Evolutionary conservation across 805 yeast genomes (phyloP).

Genomic region (Grigorovia jiainica): DNA sequence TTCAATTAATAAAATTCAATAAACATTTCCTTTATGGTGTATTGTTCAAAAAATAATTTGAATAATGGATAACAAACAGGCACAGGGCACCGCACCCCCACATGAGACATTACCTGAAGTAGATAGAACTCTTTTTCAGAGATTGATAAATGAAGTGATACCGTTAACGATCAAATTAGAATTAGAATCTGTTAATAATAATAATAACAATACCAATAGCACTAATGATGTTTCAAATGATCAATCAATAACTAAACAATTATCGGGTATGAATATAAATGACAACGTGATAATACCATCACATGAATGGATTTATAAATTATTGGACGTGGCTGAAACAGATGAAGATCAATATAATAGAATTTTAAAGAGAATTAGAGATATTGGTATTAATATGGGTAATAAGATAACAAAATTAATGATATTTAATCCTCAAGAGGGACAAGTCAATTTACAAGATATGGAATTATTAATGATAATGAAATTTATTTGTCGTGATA

Average conservation of each 20-base stretch:
- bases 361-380: conserved; percentile 51
- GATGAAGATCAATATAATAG: conserved; percentile 36
- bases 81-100: conserved; percentile 5
- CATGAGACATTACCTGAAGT: conserved; percentile 34
- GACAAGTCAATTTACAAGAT: conserved; percentile 31
- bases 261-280: no score
- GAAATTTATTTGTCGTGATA: conserved; percentile 87
- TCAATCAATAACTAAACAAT: no score
- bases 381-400: conserved; percentile 65
- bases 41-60: no score
- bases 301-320: conserved; percentile 19
- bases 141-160: conserved; percentile 65
- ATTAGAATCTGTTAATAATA: conserved; percentile 10
- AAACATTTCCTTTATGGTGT: no score
- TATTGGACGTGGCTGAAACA: conserved; percentile 23
- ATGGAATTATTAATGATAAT: conserved; percentile 71
- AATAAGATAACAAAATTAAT: conserved; percentile 42
- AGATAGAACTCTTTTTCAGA: conserved; percentile 48
- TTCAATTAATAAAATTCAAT: no score
- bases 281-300: conserved; percentile 12
- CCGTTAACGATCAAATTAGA: conserved; percentile 64
- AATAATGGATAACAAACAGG: no score
- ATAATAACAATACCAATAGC: no score
- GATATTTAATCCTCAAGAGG: conserved; percentile 38
- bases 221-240: no score